Percentiles rank a stretch among this genome's conserved stretches.
These are phyloP conservation scores for Umbellularia californica DNA, from an alignment of 164 flowering plant genomes.

Conservation along the genomic window DNA sequence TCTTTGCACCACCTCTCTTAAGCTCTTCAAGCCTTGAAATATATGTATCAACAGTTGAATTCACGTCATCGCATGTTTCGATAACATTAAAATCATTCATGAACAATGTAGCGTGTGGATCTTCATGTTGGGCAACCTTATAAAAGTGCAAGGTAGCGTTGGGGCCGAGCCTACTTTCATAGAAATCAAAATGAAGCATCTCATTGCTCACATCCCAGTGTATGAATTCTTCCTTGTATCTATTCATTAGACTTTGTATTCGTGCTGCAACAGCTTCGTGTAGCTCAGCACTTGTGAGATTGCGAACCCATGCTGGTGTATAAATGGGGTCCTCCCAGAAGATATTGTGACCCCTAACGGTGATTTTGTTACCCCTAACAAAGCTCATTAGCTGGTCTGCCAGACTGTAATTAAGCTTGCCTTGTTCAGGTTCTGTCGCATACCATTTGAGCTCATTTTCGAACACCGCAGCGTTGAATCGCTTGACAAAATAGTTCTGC, in stretches of 20 bases:
- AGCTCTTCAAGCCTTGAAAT: conserved; percentile 53
- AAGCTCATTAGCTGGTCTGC: conserved; percentile 74
- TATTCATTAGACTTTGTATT: conserved; percentile 65
- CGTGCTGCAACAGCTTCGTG: conserved; percentile 48
- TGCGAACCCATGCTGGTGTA: conserved; percentile 76
- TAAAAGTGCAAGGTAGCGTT: conserved; percentile 60
- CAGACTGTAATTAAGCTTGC: conserved; percentile 62
- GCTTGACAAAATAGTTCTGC: conserved; percentile 73
- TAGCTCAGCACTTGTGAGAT: conserved; percentile 48
- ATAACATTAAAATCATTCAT: conserved; percentile 92
- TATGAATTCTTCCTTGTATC: conserved; percentile 65
- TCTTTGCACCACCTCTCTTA: conserved; percentile 38
- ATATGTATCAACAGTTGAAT: conserved; percentile 76
- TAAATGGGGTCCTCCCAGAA: conserved; percentile 90
- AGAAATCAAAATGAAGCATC: conserved; percentile 83
- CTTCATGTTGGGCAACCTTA: conserved; percentile 52
- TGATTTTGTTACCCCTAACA: conserved; percentile 52
- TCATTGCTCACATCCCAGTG: conserved; percentile 99
- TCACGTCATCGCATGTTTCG: conserved; percentile 75
- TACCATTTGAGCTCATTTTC: conserved; percentile 97
- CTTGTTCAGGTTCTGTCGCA: conserved; percentile 68
- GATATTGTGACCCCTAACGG: conserved; percentile 82
- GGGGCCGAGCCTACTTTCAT: conserved; percentile 64
- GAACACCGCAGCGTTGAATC: conserved; percentile 92
- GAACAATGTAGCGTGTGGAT: conserved; percentile 73